These are phyloP conservation scores for Solanum virginianum DNA, from an alignment of 257 asterid genomes.

Conservation along the genomic window DNA sequence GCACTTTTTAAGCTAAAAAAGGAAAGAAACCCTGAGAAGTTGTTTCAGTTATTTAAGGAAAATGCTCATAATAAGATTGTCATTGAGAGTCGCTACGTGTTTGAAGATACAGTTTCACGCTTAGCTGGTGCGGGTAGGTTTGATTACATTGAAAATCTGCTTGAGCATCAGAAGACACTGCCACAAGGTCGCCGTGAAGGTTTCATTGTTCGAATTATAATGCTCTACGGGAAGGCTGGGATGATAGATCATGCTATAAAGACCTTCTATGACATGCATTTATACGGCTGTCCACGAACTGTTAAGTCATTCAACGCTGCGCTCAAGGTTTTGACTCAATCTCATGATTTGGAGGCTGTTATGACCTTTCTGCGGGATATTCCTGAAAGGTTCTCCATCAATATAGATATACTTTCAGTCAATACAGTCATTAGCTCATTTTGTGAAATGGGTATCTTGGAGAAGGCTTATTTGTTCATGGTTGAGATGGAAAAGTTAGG, in stretches of 20 bases:
- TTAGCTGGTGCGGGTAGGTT: constrained; percentile 68
- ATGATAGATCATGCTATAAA: constrained; percentile 53
- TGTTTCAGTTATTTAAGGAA: constrained; percentile 59
- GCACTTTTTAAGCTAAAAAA: constrained; percentile 57
- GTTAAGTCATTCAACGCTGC: constrained; percentile 79
- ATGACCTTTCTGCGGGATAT: constrained; percentile 41
- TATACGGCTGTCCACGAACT: constrained; percentile 56
- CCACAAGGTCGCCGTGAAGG: constrained; percentile 93
- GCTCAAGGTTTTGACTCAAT: constrained; percentile 50
- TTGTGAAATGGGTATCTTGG: constrained; percentile 46
- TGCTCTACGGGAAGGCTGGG: constrained; percentile 67
- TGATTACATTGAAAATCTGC: constrained; percentile 60
- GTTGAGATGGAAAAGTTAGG: constrained; percentile 49
- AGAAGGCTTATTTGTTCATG: constrained; percentile 49
- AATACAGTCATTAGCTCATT: constrained; percentile 60
- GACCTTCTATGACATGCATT: constrained; percentile 63
- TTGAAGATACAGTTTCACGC: constrained; percentile 62
- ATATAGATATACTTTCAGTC: constrained; percentile 40
- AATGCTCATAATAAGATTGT: constrained; percentile 61
- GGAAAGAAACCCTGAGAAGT: constrained; percentile 59
- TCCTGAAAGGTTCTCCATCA: constrained; percentile 27
- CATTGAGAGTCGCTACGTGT: constrained; percentile 61
- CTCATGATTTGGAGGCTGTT: constrained; percentile 43
- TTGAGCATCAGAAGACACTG: constrained; percentile 74
- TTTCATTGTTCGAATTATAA: constrained; percentile 55